Conservation (phyloP, 139 green algal genomes). For the Chlamydomonas schloesseri region DNA sequence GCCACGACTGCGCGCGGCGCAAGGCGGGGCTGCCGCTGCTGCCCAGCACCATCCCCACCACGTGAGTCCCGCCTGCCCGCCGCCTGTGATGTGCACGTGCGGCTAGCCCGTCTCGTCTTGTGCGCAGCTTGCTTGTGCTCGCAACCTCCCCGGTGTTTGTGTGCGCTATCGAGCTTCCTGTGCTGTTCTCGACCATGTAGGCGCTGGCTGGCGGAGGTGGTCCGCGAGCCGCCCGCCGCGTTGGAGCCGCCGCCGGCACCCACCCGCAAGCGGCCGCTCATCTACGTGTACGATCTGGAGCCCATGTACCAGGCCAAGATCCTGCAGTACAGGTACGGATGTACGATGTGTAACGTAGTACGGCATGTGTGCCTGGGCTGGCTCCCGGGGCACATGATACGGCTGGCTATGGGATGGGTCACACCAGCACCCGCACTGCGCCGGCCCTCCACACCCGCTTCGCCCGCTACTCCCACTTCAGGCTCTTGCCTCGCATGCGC, state of each 20-base stretch:
- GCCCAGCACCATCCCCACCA: constrained; percentile 12
- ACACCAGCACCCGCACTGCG: too few relatives aligned
- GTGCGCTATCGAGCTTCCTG: too few relatives aligned
- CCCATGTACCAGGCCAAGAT: constrained; percentile 56
- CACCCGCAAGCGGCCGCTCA: constrained; percentile 35
- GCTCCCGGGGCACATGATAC: too few relatives aligned
- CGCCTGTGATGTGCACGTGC: too few relatives aligned
- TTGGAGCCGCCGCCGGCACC: constrained; percentile 10
- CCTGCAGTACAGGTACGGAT: constrained; percentile 57
- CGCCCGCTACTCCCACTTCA: neutral
- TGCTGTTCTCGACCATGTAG: too few relatives aligned
- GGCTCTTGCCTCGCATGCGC: too few relatives aligned
- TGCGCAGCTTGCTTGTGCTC: too few relatives aligned
- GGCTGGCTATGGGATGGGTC: too few relatives aligned
- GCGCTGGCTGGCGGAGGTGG: neutral
- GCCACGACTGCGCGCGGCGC: constrained; percentile 64
- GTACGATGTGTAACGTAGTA: neutral
- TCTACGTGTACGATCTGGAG: constrained; percentile 72
- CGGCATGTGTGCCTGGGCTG: neutral
- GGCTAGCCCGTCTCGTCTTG: too few relatives aligned
- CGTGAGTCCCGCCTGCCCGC: neutral
- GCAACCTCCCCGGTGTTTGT: too few relatives aligned
- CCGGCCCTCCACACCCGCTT: too few relatives aligned
- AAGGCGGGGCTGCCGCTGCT: constrained; percentile 27
- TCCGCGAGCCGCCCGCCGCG: constrained; percentile 26